A percentile compares a stretch with the other conserved stretches of the same genome.
These are phyloP conservation scores for Acorus calamus DNA, from an alignment of 106 monocot genomes.

Conservation along the genomic window DNA sequence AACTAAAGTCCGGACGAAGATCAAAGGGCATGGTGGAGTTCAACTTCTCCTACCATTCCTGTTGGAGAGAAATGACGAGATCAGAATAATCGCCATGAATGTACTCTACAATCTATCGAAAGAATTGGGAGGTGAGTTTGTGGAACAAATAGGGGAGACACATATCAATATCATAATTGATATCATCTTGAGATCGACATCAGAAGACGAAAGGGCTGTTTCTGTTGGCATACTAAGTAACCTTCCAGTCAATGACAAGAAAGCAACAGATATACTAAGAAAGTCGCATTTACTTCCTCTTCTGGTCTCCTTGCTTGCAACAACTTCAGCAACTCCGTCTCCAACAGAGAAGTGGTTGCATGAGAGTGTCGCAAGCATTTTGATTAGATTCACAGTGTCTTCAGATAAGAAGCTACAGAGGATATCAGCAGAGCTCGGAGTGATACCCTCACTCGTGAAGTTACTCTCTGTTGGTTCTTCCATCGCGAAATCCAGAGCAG, in stretches of 20 bases:
- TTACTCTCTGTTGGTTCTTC: constrained; percentile 42
- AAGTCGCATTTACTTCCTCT: constrained; percentile 48
- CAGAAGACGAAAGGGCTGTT: constrained; percentile 45
- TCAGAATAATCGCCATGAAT: constrained; percentile 36
- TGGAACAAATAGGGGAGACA: constrained; percentile 29
- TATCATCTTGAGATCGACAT: constrained; percentile 23
- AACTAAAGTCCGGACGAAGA: constrained; percentile 32
- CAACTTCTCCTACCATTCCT: constrained; percentile 60
- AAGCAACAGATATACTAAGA: constrained; percentile 39
- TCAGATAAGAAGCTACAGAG: constrained; percentile 72
- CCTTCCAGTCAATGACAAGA: constrained; percentile 49
- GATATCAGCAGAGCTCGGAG: constrained; percentile 30
- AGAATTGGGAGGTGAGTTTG: constrained; percentile 30
- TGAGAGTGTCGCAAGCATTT: constrained; percentile 42
- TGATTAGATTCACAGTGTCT: constrained; percentile 65
- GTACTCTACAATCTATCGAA: constrained; percentile 53
- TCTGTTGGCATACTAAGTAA: constrained; percentile 62
- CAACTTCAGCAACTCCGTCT: constrained; percentile 2
- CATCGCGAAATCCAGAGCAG: constrained; percentile 47
- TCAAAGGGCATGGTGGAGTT: constrained; percentile 53
- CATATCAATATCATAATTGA: constrained; percentile 41
- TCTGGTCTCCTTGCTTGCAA: constrained; percentile 29
- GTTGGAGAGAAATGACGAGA: constrained; percentile 21
- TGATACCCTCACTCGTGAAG: constrained; percentile 57
- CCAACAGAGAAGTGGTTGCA: constrained; percentile 21